Base-by-base conservation (phyloP, 768 basidiomycete species). In the Neoboletus magnificus region DNA sequence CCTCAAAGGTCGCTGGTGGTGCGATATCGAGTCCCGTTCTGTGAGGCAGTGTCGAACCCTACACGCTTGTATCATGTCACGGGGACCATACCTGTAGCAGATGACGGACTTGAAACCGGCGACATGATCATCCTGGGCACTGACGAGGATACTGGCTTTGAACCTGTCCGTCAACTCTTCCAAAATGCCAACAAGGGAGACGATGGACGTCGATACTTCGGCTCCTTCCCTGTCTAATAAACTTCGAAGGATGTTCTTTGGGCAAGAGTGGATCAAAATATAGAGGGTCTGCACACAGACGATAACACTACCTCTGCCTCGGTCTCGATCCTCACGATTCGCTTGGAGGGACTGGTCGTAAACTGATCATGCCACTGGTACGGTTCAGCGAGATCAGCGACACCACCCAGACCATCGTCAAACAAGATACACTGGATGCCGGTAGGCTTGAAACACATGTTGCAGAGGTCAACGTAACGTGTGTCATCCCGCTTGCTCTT, bases 41-140 rank as follows among this genome's bases (percentile, higher is more conserved):
- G 30, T 44, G 29, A 16, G 5, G 32, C 27, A 32, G 15, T 12
- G 25, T 47, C 4, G 12, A 23, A 37, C 2, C 36, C 42, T 23
- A 25, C 50, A 39, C 13, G 1, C 7, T 43, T n/a, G n/a, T 3
- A 39, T 40, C 37, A 22, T 20, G 23, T 13, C 35, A 15, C 6
- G 25, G 30, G 20, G 3, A 25, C 2, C 56, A 20, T 55, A 63
- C 70, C 70, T 82, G 66, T 92, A 91, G 69, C 88, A 89, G 1
- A 83, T 77, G 42, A 90, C 79, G 11, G 87, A 89, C 67, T 92
- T 91, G 78, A 89, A 88, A 1, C 79, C 82, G 2, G 73, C 87
- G 11, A 89, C 85, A 32, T 75, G 71, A 0, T 71, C 62, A 55
- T 86, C 77, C 5, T 37, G 52, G 3, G 82, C 82, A 51, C 66